Evolutionary conservation across 2,329 filamentous ascomycete species (phyloP).

Genomic region (Fusarium mundagurra): DNA sequence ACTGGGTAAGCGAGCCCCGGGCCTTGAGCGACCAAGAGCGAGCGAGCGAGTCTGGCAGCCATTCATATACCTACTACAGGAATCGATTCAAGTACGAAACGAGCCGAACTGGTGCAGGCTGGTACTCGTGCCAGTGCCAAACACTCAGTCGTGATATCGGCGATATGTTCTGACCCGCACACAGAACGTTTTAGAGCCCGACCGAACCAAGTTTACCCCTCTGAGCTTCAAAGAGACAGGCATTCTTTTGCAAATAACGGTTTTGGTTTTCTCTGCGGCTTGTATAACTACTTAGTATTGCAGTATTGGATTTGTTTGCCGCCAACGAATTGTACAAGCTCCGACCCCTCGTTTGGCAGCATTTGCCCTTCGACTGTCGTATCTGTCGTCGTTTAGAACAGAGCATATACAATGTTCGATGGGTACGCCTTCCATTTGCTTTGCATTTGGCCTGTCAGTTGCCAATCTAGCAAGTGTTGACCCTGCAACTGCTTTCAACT

Average conservation of each 20-base stretch:
- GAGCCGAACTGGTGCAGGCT: conserved; percentile 9
- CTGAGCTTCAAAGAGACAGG: conserved; percentile 16
- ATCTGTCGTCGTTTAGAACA: conserved; percentile 34
- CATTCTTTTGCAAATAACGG: conserved; percentile 2
- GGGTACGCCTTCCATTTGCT: conserved; percentile 50
- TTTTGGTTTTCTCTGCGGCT: conserved; percentile 22
- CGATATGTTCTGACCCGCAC: conserved; percentile 40
- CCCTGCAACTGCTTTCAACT: not conserved
- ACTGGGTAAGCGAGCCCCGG: conserved; percentile 41
- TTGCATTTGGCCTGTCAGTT: not conserved
- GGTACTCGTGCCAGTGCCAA: conserved; percentile 27
- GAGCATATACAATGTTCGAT: conserved; percentile 51
- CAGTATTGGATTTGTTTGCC: conserved; percentile 15
- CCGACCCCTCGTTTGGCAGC: conserved; percentile 17
- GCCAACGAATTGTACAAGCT: conserved; percentile 14
- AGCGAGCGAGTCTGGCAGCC: conserved; percentile 33
- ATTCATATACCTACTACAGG: conserved; percentile 19
- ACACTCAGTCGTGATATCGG: conserved; percentile 26
- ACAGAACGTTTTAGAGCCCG: conserved; percentile 42
- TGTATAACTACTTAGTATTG: conserved; percentile 11
- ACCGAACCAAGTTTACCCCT: conserved; percentile 40
- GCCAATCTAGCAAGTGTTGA: conserved; percentile 2
- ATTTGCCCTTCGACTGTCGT: conserved; percentile 28
- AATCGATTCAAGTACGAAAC: conserved; percentile 1
- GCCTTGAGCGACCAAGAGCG: conserved; percentile 30